Base-by-base conservation (phyloP, 441 rosid genomes). In the Sinapis alba region DNA sequence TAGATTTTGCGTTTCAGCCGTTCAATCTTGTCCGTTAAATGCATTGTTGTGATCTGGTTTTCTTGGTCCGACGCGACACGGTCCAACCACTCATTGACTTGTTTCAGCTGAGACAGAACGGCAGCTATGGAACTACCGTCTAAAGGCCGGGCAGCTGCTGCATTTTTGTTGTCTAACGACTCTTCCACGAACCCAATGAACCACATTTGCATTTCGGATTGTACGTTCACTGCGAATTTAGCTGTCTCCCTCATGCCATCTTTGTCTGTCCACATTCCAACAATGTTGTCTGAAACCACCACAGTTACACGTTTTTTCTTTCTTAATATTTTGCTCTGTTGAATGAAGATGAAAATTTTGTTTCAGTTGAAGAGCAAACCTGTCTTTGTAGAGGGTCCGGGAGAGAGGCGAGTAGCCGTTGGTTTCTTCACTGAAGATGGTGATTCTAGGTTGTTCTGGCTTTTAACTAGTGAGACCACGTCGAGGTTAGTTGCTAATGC, bases 51-150 rank as follows among this genome's bases (percentile, higher is more conserved):
- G 24, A 51, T 51, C 58, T 19, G 24, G 56, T 50, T 50, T 50
- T 50, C 56, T 50, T 50, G 23, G 7, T 51, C 58, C 13, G 58
- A 19, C 26, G 19, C 58, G 58, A 51, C 58, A 8, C 58, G 58
- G 58, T 51, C 58, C 2, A 51, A 51, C 58, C 58, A 51, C n/a
- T 51, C 58, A 2, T 51, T 51, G 24, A 51, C 58, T 51, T 51
- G 58, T 51, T 51, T 51, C 24, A 51, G 26, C 58, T 51, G 58
- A 51, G 58, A 51, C 24, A 51, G 58, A 51, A 51, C 58, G 1
- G 58, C 58, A 51, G 58, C 58, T 19, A 51, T 51, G 58, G 58
- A 51, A 51, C 13, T 51, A 51, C 58, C 58, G 58, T 51, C 24
- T 51, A 51, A 51, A 18, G 58, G 24, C 24, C 58, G 58, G 26